Evolutionary conservation across 176 grass and related monocot genomes (phyloP), one percentile per base, ranked within the genome.

Genomic region (Ananas comosus): DNA sequence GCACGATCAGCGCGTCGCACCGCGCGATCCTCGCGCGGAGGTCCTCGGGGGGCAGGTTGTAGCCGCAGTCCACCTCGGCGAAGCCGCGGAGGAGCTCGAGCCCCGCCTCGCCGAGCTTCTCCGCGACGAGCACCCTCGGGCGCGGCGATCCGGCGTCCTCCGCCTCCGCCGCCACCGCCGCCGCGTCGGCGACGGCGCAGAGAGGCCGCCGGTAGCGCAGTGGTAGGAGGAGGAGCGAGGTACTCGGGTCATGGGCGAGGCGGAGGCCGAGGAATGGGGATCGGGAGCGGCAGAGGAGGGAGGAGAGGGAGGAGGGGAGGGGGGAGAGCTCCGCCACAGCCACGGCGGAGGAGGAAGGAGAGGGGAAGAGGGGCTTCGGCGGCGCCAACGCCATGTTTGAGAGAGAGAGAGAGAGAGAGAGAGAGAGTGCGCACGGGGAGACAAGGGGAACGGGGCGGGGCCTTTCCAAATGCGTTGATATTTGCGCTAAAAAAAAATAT

Each of bases 1-100:
- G 82, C 67, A 91, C 88, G 24, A 96, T 87, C 64, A 96, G 57
- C n/a, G 83, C 83, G 70, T 96, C 92, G 8, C 82, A 87, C 2
- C 84, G 88, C 64, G 85, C 80, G 17, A 96, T 85, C 83, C 91
- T 96, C 28, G 83, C 76, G 65, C 85, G 80, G 25, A 96, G 85
- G 72, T 96, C 88, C 83, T 96, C 85, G 12, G 74, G 68, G 2
- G 85, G 82, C 5, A 96, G 88, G 69, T 91, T 67, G 88, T 96
- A 96, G 13, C 85, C 65, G 78, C 85, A 96, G 76, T 96, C 92
- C 65, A 96, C 88, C 81, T 91, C 84, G 1, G 85, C 80, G 74
- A 84, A 84, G 51, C 64, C 56, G 5, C 78, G 79, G 50, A 91
- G 78, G 79, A 87, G 74, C 2, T 78, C 78, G 54, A 91, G 51